Percentiles rank a stretch among this genome's conserved stretches.
phyloP scores from a whole-genome alignment of 441 rosid species.

The Erodium texanum region DNA sequence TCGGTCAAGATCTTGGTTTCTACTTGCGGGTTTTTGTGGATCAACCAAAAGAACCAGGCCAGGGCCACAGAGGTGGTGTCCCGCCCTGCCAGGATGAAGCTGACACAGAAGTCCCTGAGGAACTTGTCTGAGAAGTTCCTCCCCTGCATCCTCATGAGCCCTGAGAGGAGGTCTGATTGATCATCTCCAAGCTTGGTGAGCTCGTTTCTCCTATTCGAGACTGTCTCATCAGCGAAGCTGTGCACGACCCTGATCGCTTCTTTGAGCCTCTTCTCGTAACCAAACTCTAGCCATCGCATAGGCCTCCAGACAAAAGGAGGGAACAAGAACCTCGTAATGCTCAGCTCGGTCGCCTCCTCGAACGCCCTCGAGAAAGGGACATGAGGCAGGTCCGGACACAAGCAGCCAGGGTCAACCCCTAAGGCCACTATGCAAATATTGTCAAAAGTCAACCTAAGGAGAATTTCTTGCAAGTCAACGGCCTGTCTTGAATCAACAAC shows the following conservation, averaged over 20 bases:
- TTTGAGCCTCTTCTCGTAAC: conserved; percentile 47
- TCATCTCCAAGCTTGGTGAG: conserved; percentile 25
- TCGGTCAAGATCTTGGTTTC: conserved; percentile 43
- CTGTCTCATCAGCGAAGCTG: conserved; percentile 42
- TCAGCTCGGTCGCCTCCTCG: conserved; percentile 64
- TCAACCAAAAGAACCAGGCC: conserved; percentile 69
- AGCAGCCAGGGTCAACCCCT: conserved; percentile 63
- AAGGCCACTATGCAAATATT: conserved; percentile 57
- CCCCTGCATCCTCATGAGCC: conserved; percentile 38
- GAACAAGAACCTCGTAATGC: conserved; percentile 43
- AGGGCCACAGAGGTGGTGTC: conserved; percentile 73
- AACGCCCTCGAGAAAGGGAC: conserved; percentile 70
- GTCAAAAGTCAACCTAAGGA: conserved; percentile 63
- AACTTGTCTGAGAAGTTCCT: conserved; percentile 30
- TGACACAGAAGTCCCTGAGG: conserved; percentile 52
- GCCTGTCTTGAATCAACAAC: conserved; percentile 26
- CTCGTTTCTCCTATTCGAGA: conserved; percentile 30
- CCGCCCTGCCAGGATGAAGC: conserved; percentile 63
- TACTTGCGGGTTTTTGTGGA: conserved; percentile 36
- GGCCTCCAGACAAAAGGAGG: conserved; percentile 63
- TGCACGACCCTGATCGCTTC: conserved; percentile 48
- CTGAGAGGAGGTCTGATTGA: conserved; percentile 51
- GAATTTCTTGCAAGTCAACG: conserved; percentile 62
- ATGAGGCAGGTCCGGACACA: conserved; percentile 43
- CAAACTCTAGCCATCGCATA: conserved; percentile 43